Evolutionary conservation across 1,284 basidiomycete species (phyloP).

Genomic region (Moniliophthora roreri): DNA sequence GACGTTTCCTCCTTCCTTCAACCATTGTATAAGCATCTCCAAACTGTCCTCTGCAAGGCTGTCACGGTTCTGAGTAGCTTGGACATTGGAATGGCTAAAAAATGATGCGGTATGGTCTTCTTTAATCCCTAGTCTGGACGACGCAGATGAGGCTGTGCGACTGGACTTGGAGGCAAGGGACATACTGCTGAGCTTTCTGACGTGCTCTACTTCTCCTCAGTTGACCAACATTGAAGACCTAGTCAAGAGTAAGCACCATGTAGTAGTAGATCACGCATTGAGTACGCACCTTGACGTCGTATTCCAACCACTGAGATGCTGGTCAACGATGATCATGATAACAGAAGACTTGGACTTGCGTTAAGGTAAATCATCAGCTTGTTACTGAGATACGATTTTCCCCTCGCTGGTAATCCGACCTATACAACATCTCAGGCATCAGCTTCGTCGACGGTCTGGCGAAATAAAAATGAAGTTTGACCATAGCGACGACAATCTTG

Average conservation of each 20-base stretch:
- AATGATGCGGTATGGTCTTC: constrained; percentile 92
- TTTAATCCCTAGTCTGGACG: constrained; percentile 67
- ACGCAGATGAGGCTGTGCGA: constrained; percentile 1
- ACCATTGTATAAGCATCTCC: constrained; percentile 93
- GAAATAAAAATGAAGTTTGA: constrained; percentile 30
- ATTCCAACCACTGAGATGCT: constrained; percentile 88
- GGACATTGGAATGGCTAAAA: constrained; percentile 87
- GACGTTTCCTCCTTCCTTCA: constrained; percentile 95
- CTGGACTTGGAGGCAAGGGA: constrained; percentile 13
- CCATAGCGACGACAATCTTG: constrained; percentile 99
- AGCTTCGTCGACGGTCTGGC: constrained; percentile 1
- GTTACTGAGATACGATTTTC: constrained; percentile 85
- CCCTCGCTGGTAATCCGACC: constrained; percentile 82
- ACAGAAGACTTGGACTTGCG: constrained; percentile 33
- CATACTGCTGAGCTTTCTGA: constrained; percentile 72
- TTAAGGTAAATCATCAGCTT: constrained; percentile 82
- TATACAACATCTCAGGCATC: constrained; percentile 33
- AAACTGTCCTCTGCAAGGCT: constrained; percentile 89
- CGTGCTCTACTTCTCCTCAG: constrained; percentile 86
- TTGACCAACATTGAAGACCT: constrained; percentile 99
- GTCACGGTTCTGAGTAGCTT: constrained; percentile 80
- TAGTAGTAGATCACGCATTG: constrained; percentile 3
- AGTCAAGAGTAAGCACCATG: constrained; percentile 8
- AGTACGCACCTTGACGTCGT: constrained; percentile 80
- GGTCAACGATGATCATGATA: constrained; percentile 8